phyloP scores from a whole-genome alignment of 805 yeast genomes.

The Wickerhamiella brachini region DNA sequence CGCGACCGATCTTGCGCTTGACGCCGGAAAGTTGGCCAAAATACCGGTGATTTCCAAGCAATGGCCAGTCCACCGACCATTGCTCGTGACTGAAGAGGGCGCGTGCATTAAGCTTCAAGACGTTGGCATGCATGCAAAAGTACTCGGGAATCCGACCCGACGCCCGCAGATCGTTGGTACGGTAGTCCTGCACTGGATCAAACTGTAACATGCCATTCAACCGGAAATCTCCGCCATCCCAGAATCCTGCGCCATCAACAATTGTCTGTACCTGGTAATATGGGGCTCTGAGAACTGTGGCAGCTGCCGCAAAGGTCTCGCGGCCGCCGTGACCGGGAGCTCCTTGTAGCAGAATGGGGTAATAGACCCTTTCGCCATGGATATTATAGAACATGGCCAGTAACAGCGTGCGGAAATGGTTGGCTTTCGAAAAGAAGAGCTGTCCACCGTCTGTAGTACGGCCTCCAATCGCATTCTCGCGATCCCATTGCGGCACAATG shows the following conservation, averaged over 20 bases:
- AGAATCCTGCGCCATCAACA: constrained; percentile 26
- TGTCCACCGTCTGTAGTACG: constrained; percentile 62
- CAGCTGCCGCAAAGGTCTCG: constrained; percentile 63
- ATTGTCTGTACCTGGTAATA: constrained; percentile 39
- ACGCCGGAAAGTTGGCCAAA: constrained; percentile 9
- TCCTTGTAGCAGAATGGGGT: constrained; percentile 47
- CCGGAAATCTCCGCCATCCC: constrained; percentile 5
- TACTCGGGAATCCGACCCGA: constrained; percentile 6
- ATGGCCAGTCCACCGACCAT: constrained; percentile 2
- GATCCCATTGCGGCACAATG: constrained; percentile 48
- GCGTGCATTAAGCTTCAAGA: constrained; percentile 14
- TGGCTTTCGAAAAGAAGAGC: constrained; percentile 40
- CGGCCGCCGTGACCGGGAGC: constrained; percentile 69
- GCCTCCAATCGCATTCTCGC: constrained; percentile 53
- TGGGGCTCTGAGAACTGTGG: constrained; percentile 44
- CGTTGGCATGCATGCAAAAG: constrained; percentile 15
- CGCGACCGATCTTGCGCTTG: constrained; percentile 1
- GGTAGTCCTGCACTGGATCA: constrained; percentile 50
- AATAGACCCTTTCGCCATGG: constrained; percentile 46
- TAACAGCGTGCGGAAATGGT: constrained; percentile 44
- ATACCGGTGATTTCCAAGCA: constrained; percentile 9
- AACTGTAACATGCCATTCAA: constrained; percentile 48
- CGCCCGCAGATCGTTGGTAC: not conserved
- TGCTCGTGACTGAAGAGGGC: constrained; percentile 7
- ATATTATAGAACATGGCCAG: constrained; percentile 52